Evolutionary conservation across 345 rosid species (phyloP).

Genomic region (Citrus inodora): DNA sequence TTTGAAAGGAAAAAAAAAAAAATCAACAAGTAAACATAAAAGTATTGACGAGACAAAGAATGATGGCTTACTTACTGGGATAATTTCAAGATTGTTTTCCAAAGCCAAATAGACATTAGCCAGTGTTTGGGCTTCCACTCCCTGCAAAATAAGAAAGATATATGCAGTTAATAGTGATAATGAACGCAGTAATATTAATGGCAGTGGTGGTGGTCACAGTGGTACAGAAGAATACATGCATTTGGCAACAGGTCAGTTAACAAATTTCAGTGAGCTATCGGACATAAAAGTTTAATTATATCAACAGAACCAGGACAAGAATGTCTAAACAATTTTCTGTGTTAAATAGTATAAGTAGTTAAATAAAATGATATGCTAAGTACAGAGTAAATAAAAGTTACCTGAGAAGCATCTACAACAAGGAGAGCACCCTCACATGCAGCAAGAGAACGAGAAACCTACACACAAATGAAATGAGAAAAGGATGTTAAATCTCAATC

Average conservation of each 20-base stretch:
- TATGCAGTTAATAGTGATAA: neutral
- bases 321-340: neutral
- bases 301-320: neutral
- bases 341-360: neutral
- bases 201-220: neutral
- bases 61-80: slow-evolving; percentile 62
- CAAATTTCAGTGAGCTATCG: neutral
- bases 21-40: neutral
- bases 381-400: slow-evolving; percentile 18
- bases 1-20: neutral
- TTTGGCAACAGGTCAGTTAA: neutral
- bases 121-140: slow-evolving; percentile 97
- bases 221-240: neutral
- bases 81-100: slow-evolving; percentile 93
- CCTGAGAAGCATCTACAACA: slow-evolving; percentile 99
- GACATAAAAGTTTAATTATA: slow-evolving; percentile 4
- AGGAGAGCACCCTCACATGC: slow-evolving; percentile 99
- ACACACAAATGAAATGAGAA: neutral
- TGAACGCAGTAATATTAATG: neutral
- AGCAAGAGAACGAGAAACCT: slow-evolving; percentile 99
- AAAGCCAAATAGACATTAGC: slow-evolving; percentile 96
- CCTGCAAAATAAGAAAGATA: slow-evolving; percentile 41
- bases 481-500: neutral
- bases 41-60: slow-evolving; percentile 10
- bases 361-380: neutral